Evolutionary conservation across 306 rosid species (phyloP), one percentile per base, ranked within the genome.

Genomic region (Rubus idaeus): DNA sequence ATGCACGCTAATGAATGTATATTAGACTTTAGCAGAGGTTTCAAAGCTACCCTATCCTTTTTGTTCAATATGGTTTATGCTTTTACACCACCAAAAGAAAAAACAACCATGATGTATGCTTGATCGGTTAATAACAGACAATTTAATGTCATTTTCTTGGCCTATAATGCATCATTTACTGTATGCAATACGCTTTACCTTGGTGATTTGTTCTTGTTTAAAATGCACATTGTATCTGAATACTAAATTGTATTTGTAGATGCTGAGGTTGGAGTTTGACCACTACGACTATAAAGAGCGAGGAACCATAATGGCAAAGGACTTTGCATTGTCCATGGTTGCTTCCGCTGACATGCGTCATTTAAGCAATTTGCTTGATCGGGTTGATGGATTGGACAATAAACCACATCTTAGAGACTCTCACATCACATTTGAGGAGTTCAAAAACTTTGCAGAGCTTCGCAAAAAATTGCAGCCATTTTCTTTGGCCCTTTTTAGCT

Each of bases 241-340:
- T 35, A 21, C 56, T 10, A 58, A 3, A 56, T 46, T 63, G 10
- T 58, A 60, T 81, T 71, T 86, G 85, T 52, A 92, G 99, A 89
- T 95, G 70, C 63, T 89, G 67, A 84, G 47, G 74, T 76, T 95
- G 86, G 99, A 95, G 92, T 95, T 90, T 80, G 83, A 77, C 50
- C 97, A 95, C 83, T 95, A 92, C 73, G 97, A 95, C 88, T 92
- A 90, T 81, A 92, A 90, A 74, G 52, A 68, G 55, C 85, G 68
- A 76, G 84, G 89, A 76, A 79, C 89, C 78, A 92, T 95, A 83
- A 84, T 89, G 4, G 96, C 94, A 49, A 88, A 86, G 85, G 99
- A 95, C 84, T 95, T 95, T 75, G 97, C 96, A 21, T 83, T 90
- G 78, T 95, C 99, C 84, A 79, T 95, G 92, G 97, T 90, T 84